Evolutionary conservation across 768 basidiomycete species (phyloP), one percentile per base, ranked within the genome.

Genomic region (Collybia sordida): DNA sequence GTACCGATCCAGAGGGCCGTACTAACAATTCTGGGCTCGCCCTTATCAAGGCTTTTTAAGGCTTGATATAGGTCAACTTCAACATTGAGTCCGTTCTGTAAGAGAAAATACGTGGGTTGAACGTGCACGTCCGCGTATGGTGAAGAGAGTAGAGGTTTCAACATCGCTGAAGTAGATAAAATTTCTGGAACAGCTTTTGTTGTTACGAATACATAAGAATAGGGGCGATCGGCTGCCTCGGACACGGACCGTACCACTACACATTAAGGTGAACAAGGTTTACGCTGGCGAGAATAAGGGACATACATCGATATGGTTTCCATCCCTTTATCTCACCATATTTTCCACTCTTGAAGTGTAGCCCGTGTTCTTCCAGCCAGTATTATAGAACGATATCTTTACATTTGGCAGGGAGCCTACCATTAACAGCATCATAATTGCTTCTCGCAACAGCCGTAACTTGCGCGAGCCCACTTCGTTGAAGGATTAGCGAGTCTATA

Each of bases 151-250:
- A 90, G 62, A 5, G 84, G 79, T 6, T 70, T 69, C 19, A 91
- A 72, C 6, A 90, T 62, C 3, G 67, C 61, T 0, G 87, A 70
- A 5, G 84, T 88, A 9, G 73, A 77, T 1, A 68, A 59, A 8
- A 86, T 59, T 57, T 91, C 88, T 3, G 88, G 88, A 15, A 90
- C 66, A 3, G 82, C 81, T 61, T 91, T 91, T 1, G 86, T 88
- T 3, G 83, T 74, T 41, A 89, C 62, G 24, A 91, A 65, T 4
- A 88, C 86, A 62, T 84, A 82, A 38, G 77, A 72, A 63, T 89
- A 91, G 0, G 74, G 60, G 28, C 71, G 62, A 60, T 86, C 85
- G 15, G 78, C 72, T 9, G 88, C 88, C 35, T 82, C 81, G 1
- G 62, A 64, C 24, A 90, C 74, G 3, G 80, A 80, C 27, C 64